Evolutionary conservation across 1,284 basidiomycete species (phyloP), one percentile per base, ranked within the genome.

Genomic region (Fomes fomentarius): DNA sequence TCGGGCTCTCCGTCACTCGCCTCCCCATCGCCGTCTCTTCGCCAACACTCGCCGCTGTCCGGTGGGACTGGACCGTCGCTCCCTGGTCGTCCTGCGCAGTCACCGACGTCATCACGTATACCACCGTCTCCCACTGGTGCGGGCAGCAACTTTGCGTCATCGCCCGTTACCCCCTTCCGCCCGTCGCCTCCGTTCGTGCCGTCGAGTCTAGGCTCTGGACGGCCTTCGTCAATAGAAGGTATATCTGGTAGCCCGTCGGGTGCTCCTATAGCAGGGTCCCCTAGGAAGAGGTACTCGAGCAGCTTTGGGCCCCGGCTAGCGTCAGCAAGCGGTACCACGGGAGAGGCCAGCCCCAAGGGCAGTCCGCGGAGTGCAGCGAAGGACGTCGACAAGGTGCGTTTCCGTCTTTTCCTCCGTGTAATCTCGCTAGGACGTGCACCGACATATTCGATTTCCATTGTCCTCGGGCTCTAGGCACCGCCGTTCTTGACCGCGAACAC

Each of bases 241-340:
- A 28, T 55, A 3, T 50, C 59, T 38, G 56, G 35, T 0, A 56
- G 59, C 21, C 59, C 60, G 3, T 55, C 57, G 22, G 57, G 58
- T 25, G 52, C 46, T 12, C 52, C 57, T 8, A 38, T 57, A 19
- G 65, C 63, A n/a, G 63, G 62, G 3, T 67, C 65, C 3, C 64
- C 65, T 12, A 61, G 63, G 28, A 74, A 72, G 64, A 57, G 74
- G 35, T 78, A 76, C 53, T 87, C 85, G 39, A 89, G 85, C 57
- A 88, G 83, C 57, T 91, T 91, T 66, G 82, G 85, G 9, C 83
- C 90, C 66, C 77, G 87, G 35, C 88, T 88, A 66, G 73, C 71
- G 26, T 61, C 72, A 19, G 65, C 71, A 14, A 73, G 73, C 17
- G 72, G 74, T 25, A 69, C 66, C 5, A 71, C 72, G 1, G 76